Base-by-base conservation (phyloP, 306 rosid genomes). In the Lupinus albus region DNA sequence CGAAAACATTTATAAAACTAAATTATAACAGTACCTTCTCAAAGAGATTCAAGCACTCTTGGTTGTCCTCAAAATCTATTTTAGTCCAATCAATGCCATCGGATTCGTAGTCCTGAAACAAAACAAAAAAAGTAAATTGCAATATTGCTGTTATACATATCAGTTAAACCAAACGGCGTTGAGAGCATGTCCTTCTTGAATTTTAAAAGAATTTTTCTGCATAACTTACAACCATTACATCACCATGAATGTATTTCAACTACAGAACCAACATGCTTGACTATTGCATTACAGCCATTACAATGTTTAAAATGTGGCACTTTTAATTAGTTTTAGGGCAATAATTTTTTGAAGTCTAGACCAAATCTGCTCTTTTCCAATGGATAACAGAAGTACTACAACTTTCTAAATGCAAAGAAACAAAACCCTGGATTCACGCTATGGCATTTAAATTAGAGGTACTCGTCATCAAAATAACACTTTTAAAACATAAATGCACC, bases 1-100 rank as follows among this genome's bases (percentile, higher is more conserved):
- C 48, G 30, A 3, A 25, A 25, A 25, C 30, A 21, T 28, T 51
- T 15, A 21, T 5, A 47, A 56, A 63, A 69, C 7, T 28, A 44
- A 80, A 76, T 21, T 69, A 58, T 35, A 21, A 17, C 55, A 74
- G 57, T 76, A 94, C 99, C 99, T 88, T 88, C 89, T 94, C 99
- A 78, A 90, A 88, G 35, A 94, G 89, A 84, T 88, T 82, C 86
- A 94, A 77, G 87, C 99, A 94, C 72, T 80, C 91, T 87, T 81
- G 89, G 73, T 94, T 94, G 87, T 91, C 99, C 79, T 74, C 84
- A 61, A 91, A 88, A 76, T 88, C 82, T 44, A 85, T 81, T 73
- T 74, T 77, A 41, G 83, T 81, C 85, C 87, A 80, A 77, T 84
- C 86, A 54, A 94, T 17, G 62, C 97, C 97, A 57, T 94, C 94